phyloP scores from a whole-genome alignment of 352 stramenopile species.

The Phytopythium litorale region DNA sequence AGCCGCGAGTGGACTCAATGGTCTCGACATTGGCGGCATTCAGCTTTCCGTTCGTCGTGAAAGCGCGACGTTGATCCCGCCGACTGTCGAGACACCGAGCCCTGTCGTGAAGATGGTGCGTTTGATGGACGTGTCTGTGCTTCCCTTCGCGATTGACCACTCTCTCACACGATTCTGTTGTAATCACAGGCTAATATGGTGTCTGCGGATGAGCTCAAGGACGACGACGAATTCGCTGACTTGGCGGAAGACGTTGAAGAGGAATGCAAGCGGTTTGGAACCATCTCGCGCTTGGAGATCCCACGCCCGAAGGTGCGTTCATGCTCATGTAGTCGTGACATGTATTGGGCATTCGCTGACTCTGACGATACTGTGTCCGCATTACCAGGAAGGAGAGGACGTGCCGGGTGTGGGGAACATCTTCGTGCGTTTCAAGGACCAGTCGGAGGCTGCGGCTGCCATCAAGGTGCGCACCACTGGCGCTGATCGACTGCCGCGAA shows the following conservation, averaged over 20 bases:
- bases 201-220: slow-evolving; percentile 72
- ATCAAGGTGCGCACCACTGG: slow-evolving; percentile 49
- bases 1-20: slow-evolving; percentile 69
- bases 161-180: not conserved
- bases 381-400: slow-evolving; percentile 46
- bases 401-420: slow-evolving; percentile 71
- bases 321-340: not conserved
- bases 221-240: slow-evolving; percentile 86
- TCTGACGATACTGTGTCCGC: not conserved
- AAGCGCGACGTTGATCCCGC: slow-evolving; percentile 8
- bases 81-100: slow-evolving; percentile 34
- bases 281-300: slow-evolving; percentile 66
- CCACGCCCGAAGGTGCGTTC: slow-evolving; percentile 69
- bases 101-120: slow-evolving; percentile 74
- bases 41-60: slow-evolving; percentile 61
- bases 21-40: slow-evolving; percentile 72
- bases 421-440: slow-evolving; percentile 71
- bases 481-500: not conserved
- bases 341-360: not conserved
- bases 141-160: not conserved
- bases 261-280: slow-evolving; percentile 86
- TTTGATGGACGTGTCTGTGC: not conserved
- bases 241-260: slow-evolving; percentile 88
- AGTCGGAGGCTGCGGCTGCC: slow-evolving; percentile 50
- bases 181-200: slow-evolving; percentile 77